A percentile compares a stretch with the other conserved stretches of the same genome.
phyloP scores from a whole-genome alignment of 192 early-diverging fungal genomes.

The Geosiphon pyriformis region DNA sequence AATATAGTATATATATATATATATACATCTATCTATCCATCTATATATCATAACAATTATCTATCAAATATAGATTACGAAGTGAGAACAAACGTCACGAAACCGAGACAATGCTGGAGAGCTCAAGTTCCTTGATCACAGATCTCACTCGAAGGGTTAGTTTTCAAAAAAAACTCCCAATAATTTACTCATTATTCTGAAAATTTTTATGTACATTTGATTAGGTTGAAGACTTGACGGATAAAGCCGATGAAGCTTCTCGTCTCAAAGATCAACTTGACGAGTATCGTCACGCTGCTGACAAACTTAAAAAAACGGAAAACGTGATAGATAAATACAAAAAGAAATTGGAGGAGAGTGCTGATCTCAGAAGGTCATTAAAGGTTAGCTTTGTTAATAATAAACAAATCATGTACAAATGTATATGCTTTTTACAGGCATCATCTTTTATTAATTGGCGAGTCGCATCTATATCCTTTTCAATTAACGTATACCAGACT shows the following conservation, averaged over 20 bases:
- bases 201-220: background rate
- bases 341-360: constrained; percentile 86
- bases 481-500: constrained; percentile 26
- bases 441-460: background rate
- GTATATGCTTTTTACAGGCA: background rate
- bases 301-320: constrained; percentile 88
- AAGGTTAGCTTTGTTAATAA: too few relatives aligned
- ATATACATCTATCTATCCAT: too few relatives aligned
- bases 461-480: background rate
- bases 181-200: too few relatives aligned
- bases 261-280: constrained; percentile 85
- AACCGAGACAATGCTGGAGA: constrained; percentile 53
- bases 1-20: too few relatives aligned
- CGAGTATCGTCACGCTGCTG: constrained; percentile 86
- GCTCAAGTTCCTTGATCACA: constrained; percentile 54
- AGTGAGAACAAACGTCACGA: constrained; percentile 73
- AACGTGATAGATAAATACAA: constrained; percentile 95
- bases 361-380: constrained; percentile 73
- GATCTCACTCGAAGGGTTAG: constrained; percentile 60
- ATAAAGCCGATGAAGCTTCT: constrained; percentile 64
- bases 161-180: too few relatives aligned
- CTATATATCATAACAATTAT: too few relatives aligned
- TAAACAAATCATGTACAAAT: background rate
- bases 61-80: too few relatives aligned
- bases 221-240: constrained; percentile 48